A percentile compares a stretch with the other conserved stretches of the same genome.
Evolutionary conservation across 768 basidiomycete species (phyloP).

Genomic region (Tephrocybe sp.): DNA sequence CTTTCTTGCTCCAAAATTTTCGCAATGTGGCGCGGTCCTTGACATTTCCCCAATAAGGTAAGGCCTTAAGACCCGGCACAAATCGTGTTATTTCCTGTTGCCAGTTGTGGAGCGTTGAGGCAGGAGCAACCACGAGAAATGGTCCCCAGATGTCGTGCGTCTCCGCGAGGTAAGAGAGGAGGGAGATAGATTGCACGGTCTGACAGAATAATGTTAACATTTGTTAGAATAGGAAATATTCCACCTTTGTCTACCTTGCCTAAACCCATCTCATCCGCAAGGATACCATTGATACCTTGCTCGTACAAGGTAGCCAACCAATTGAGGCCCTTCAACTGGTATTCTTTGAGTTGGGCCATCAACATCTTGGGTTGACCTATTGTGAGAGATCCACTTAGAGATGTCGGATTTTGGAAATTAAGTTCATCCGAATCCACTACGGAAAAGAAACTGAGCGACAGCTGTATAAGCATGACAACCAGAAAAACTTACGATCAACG

Average conservation of each 20-base stretch:
- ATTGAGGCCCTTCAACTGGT: constrained; percentile 96
- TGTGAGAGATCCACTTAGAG: constrained; percentile 78
- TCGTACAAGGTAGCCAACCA: constrained; percentile 98
- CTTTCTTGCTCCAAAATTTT: constrained; percentile 98
- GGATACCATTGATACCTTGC: constrained; percentile 98
- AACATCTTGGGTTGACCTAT: constrained; percentile 94
- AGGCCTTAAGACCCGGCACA: constrained; percentile 87
- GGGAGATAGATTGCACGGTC: constrained; percentile 98
- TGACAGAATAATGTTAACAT: constrained; percentile 26
- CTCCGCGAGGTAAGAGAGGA: constrained; percentile 95
- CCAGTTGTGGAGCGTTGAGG: constrained; percentile 98
- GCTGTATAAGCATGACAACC: not conserved
- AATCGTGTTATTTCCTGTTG: constrained; percentile 98
- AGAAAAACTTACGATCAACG: constrained; percentile 63
- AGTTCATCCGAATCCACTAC: constrained; percentile 94
- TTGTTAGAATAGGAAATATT: constrained; percentile 3
- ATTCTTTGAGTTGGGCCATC: constrained; percentile 96
- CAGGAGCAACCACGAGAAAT: constrained; percentile 96
- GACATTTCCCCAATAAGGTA: constrained; percentile 98
- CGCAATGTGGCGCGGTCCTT: constrained; percentile 93
- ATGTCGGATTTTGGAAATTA: constrained; percentile 98
- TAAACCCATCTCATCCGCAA: constrained; percentile 98
- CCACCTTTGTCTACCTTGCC: constrained; percentile 58
- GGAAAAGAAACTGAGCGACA: not conserved
- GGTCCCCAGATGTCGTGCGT: constrained; percentile 99